A percentile compares a stretch with the other conserved stretches of the same genome.
These are phyloP conservation scores for Besnoitia besnoiti DNA, from an alignment of 169 alveolate species.

Conservation along the genomic window DNA sequence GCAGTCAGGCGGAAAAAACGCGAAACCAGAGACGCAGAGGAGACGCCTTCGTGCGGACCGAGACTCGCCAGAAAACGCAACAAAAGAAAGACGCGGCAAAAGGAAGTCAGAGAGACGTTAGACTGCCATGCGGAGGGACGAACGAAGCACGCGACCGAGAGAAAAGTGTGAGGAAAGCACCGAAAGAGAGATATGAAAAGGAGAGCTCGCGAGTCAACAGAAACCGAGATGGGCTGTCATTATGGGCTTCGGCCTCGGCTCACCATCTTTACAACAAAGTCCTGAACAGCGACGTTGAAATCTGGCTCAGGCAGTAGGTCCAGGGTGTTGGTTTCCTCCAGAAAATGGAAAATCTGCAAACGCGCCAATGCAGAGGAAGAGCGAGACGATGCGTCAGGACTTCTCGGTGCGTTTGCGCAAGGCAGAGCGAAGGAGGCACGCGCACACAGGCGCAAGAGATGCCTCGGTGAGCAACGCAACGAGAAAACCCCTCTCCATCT, in stretches of 20 bases:
- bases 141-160: not conserved
- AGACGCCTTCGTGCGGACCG: no score
- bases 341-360: slow-evolving; percentile 49
- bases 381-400: not conserved
- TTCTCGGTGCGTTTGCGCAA: no score
- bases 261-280: slow-evolving; percentile 61
- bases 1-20: not conserved
- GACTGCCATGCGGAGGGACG: not conserved
- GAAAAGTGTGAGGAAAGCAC: not conserved
- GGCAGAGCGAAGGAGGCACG: not conserved
- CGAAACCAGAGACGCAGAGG: not conserved
- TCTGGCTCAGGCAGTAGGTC: slow-evolving; percentile 64
- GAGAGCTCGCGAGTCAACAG: no score
- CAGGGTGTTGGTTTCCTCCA: slow-evolving; percentile 48
- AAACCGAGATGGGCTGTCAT: no score
- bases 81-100: not conserved
- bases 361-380: not conserved
- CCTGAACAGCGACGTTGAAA: slow-evolving; percentile 64
- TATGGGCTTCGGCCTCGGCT: not conserved
- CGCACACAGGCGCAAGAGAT: not conserved
- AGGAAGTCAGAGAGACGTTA: not conserved
- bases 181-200: not conserved
- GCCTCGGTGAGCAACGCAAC: not conserved
- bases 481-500: not conserved
- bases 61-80: not conserved